These are phyloP conservation scores for Vigna trinervia DNA, from an alignment of 306 rosid genomes.

Conservation along the genomic window DNA sequence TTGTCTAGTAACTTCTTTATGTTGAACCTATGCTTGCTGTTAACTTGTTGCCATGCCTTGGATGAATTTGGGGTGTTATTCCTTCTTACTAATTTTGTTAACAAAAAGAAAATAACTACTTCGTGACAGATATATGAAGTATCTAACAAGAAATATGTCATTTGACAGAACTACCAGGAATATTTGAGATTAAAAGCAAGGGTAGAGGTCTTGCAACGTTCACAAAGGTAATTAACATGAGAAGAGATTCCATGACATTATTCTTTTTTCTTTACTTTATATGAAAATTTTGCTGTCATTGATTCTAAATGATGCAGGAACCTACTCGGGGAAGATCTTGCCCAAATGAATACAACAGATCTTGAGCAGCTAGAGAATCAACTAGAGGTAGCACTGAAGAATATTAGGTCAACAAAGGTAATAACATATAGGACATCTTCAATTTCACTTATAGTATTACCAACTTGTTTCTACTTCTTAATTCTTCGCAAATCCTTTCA, in stretches of 20 bases:
- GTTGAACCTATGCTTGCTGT: not conserved
- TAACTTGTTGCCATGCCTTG: not conserved
- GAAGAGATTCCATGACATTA: not conserved
- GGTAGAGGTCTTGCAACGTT: conserved; percentile 76
- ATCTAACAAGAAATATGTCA: not conserved
- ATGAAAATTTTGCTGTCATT: not conserved
- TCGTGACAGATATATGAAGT: not conserved
- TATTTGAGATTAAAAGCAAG: conserved; percentile 77
- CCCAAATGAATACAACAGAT: conserved; percentile 62
- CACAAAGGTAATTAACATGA: conserved; percentile 69
- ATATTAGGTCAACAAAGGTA: conserved; percentile 85
- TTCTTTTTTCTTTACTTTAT: not conserved
- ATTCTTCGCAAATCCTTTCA: conserved; percentile 1
- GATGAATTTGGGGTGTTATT: not conserved
- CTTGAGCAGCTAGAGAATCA: conserved; percentile 82
- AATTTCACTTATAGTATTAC: conserved; percentile 9
- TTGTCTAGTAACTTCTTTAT: too few relatives aligned
- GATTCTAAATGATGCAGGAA: conserved; percentile 53
- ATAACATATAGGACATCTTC: conserved; percentile 12
- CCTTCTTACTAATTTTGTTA: not conserved
- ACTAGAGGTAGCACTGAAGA: conserved; percentile 70
- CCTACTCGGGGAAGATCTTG: conserved; percentile 89
- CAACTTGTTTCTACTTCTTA: not conserved
- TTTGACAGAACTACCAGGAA: conserved; percentile 70
- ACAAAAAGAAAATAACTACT: not conserved